Evolutionary conservation across 2,329 filamentous ascomycete species (phyloP).

Genomic region (Endocalyx cinctus): DNA sequence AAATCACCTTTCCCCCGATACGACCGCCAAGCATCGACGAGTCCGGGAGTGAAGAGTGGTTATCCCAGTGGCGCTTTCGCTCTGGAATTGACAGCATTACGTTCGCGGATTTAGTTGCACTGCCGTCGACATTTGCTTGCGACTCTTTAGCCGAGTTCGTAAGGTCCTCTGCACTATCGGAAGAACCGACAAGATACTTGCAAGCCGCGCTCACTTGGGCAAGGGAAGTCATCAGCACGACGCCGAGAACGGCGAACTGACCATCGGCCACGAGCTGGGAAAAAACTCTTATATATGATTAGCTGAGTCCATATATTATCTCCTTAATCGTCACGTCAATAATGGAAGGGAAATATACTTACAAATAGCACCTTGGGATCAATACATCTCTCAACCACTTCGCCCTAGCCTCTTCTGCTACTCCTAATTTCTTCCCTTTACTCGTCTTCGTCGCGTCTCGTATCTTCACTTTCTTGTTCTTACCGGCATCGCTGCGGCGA

Average conservation of each 20-base stretch:
- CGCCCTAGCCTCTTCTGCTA: slow-evolving; percentile 21
- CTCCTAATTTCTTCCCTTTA: slow-evolving; percentile 1
- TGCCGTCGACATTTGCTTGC: no score
- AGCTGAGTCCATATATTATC: not conserved
- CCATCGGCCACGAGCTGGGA: slow-evolving; percentile 66
- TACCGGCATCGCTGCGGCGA: slow-evolving; percentile 10
- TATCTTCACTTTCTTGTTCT: slow-evolving; percentile 35
- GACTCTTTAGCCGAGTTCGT: no score
- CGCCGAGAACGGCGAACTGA: slow-evolving; percentile 67
- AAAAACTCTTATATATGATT: slow-evolving; percentile 47
- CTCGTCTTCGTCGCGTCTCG: slow-evolving; percentile 23
- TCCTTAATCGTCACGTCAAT: not conserved
- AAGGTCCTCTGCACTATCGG: no score
- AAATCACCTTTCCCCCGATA: slow-evolving; percentile 14
- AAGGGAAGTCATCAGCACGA: slow-evolving; percentile 62
- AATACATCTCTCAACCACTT: slow-evolving; percentile 36
- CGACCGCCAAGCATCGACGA: not conserved
- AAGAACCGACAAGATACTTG: slow-evolving; percentile 26
- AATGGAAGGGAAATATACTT: slow-evolving; percentile 17
- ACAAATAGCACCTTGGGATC: slow-evolving; percentile 41
- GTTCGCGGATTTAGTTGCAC: no score
- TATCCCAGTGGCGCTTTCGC: no score
- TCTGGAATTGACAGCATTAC: no score
- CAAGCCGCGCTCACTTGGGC: slow-evolving; percentile 51
- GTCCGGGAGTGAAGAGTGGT: not conserved